phyloP scores from a whole-genome alignment of 2,329 filamentous ascomycete genomes.

The Aspergillus ustus region DNA sequence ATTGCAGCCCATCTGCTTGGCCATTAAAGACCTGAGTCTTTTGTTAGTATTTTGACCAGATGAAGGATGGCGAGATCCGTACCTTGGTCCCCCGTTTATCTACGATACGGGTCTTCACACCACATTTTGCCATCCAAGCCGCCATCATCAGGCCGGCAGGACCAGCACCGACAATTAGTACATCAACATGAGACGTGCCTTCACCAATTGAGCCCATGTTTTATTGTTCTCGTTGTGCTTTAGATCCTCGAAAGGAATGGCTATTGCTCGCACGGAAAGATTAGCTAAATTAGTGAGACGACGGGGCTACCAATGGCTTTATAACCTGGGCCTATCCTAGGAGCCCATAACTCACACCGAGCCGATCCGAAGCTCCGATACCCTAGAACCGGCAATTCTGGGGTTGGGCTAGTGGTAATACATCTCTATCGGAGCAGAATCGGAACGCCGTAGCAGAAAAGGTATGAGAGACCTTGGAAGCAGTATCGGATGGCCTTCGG shows the following conservation, averaged over 20 bases:
- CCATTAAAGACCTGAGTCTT: conserved; percentile 26
- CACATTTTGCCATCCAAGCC: conserved; percentile 54
- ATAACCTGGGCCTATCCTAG: not conserved
- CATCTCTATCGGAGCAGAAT: not conserved
- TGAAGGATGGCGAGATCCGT: not conserved
- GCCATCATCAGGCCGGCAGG: conserved; percentile 55
- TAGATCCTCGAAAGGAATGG: too few relatives aligned
- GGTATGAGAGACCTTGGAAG: not conserved
- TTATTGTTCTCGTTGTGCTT: not conserved
- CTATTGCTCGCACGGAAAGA: not conserved
- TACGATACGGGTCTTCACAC: conserved; percentile 54
- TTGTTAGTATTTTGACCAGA: not conserved
- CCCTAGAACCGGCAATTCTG: not conserved
- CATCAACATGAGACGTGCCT: conserved; percentile 4
- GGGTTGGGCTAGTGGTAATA: not conserved
- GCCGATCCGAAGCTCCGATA: not conserved
- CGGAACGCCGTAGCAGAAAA: not conserved
- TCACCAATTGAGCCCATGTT: not conserved
- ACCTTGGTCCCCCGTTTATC: conserved; percentile 49
- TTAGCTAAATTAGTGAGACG: not conserved
- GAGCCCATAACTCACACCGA: not conserved
- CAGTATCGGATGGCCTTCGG: not conserved
- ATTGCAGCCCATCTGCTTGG: conserved; percentile 26
- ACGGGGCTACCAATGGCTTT: not conserved
- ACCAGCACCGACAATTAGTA: conserved; percentile 55